These are phyloP conservation scores for Talaromyces wortmannii DNA, from an alignment of 495 filamentous ascomycete genomes.

Conservation along the genomic window DNA sequence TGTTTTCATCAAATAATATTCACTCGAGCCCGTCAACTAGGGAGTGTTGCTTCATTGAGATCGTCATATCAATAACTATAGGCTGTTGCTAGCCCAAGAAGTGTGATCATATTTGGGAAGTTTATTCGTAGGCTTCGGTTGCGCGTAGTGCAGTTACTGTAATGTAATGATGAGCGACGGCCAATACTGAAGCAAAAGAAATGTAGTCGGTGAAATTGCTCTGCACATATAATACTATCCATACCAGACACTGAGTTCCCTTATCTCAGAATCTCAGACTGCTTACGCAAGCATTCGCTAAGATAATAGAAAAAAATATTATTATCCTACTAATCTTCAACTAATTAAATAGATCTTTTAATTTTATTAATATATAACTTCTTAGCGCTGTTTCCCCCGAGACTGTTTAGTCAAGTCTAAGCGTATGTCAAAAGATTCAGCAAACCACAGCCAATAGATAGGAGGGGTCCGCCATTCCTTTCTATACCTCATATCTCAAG, in stretches of 20 bases:
- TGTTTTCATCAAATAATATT: neutral
- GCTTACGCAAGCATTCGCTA: too few species aligned
- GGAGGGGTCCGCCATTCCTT: too few species aligned
- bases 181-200: neutral
- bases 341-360: too few species aligned
- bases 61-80: neutral
- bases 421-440: too few species aligned
- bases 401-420: too few species aligned
- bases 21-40: neutral
- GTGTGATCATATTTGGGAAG: neutral
- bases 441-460: too few species aligned
- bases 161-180: neutral
- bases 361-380: too few species aligned
- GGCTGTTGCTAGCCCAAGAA: neutral
- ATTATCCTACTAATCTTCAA: too few species aligned
- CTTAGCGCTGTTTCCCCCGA: too few species aligned
- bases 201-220: neutral
- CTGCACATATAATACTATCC: neutral
- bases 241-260: neutral
- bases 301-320: too few species aligned
- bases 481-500: too few species aligned
- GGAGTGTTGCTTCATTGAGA: neutral
- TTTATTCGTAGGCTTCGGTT: neutral
- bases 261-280: too few species aligned
- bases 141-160: neutral